Conservation (phyloP, 2,329 filamentous ascomycete species). For the Raffaelea albimanens region DNA sequence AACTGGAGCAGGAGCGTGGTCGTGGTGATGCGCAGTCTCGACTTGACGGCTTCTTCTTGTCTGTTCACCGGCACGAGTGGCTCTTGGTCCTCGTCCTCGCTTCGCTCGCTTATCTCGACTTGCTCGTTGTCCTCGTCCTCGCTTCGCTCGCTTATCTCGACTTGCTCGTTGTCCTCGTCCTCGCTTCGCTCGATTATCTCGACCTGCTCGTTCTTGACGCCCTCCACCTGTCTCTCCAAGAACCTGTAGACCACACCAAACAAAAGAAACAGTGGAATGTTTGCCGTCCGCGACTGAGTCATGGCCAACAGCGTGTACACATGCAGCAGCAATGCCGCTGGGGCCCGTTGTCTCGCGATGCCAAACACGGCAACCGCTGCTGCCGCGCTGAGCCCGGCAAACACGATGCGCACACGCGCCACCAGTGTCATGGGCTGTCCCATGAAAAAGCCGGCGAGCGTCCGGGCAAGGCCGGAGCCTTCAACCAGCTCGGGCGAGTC, state of each 20-base stretch:
- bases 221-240: constrained; percentile 20
- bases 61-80: too few relatives aligned
- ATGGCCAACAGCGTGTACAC: constrained; percentile 70
- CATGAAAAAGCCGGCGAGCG: constrained; percentile 30
- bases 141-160: too few relatives aligned
- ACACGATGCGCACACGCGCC: constrained; percentile 38
- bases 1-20: constrained; percentile 71
- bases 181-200: not conserved
- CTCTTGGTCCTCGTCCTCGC: too few relatives aligned
- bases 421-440: constrained; percentile 32
- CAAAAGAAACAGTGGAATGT: constrained; percentile 75
- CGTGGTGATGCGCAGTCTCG: constrained; percentile 52
- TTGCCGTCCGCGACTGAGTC: constrained; percentile 77
- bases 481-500: constrained; percentile 78
- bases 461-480: constrained; percentile 21
- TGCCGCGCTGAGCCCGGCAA: constrained; percentile 34
- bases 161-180: too few relatives aligned
- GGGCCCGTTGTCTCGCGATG: constrained; percentile 19
- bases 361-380: constrained; percentile 29
- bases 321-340: constrained; percentile 42
- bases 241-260: constrained; percentile 52
- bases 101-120: too few relatives aligned
- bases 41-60: constrained; percentile 26
- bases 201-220: not conserved
- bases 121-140: too few relatives aligned